Base-by-base conservation (phyloP, 805 yeast genomes). In the Kodamaea laetipori region DNA sequence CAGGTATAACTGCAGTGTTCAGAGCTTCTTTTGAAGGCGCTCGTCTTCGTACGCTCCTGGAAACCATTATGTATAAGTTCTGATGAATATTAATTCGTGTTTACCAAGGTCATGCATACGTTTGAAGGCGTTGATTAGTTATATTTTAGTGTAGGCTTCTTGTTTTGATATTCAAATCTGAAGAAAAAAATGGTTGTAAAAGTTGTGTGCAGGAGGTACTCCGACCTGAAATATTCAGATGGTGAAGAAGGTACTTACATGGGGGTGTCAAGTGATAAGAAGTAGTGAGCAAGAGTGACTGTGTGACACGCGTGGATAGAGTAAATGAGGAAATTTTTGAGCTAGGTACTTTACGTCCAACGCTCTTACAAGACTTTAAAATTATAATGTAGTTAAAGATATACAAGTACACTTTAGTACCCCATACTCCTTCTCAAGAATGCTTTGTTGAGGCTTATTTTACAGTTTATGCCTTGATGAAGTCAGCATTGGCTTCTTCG, bases 401-500 rank as follows among this genome's bases (percentile, higher is more conserved):
- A 12, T n/a, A n/a, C 5, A 27, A 27, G 12, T 12, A n/a, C 15
- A 27, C 31, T n/a, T 6, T 12, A 27, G 31, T 11, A 27, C 31
- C 31, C n/a, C 12, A 27, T 27, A 27, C 6, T 27, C 15, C 15
- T 12, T n/a, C 12, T 27, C 15, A 27, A 12, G 12, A n/a, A 27
- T 27, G 12, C 31, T 27, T 27, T 11, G 15, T 27, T 27, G 31
- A 12, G 31, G 31, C 15, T 12, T 28, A 6, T 4, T 30, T 15
- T 13, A 13, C 16, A 37, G 21, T 8, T 37, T 26, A 39, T 19
- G 43, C 43, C 41, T 53, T 61, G 51, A 71, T 57, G 54, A 64
- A 71, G 33, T 65, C 72, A 39, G 69, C 61, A 52, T 71, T 65
- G 12, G 61, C 68, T 41, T 52, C 51, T 46, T 56, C 55, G 54